Conservation (phyloP, 192 early-diverging fungal species). For the Entomortierella lignicola region DNA sequence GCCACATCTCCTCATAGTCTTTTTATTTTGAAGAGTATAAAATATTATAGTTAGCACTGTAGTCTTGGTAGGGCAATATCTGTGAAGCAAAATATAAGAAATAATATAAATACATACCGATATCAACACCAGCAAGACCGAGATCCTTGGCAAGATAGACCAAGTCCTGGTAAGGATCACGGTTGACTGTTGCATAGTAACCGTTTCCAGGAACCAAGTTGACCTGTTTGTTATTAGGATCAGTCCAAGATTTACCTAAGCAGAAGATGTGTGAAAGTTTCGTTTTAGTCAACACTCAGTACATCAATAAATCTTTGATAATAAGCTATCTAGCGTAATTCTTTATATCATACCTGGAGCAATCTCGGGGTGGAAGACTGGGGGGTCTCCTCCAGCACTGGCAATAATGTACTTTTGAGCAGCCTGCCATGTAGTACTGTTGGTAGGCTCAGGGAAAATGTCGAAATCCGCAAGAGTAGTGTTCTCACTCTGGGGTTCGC, state of each 20-base stretch:
- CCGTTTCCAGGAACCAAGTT: constrained; percentile 32
- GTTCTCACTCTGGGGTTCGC: constrained; percentile 47
- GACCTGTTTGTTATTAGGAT: constrained; percentile 23
- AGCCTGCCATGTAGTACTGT: constrained; percentile 29
- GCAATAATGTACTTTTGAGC: constrained; percentile 22
- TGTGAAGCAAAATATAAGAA: neutral
- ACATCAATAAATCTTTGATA: too few species aligned
- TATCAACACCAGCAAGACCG: constrained; percentile 39
- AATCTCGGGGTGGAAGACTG: constrained; percentile 48
- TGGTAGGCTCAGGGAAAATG: constrained; percentile 49
- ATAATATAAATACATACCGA: constrained; percentile 7
- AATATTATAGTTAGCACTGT: neutral
- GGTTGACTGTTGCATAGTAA: constrained; percentile 31
- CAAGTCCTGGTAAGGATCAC: constrained; percentile 52
- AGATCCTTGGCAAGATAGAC: constrained; percentile 52
- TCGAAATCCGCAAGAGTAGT: constrained; percentile 45
- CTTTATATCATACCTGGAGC: constrained; percentile 20
- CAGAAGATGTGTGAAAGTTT: neutral
- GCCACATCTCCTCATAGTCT: constrained; percentile 57
- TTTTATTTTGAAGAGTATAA: neutral
- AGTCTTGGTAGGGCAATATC: too few species aligned
- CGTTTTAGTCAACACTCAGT: too few species aligned
- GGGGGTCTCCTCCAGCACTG: constrained; percentile 23
- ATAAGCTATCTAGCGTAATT: too few species aligned
- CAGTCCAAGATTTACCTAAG: constrained; percentile 34